Percentiles rank a stretch among this genome's conserved stretches.
phyloP scores from a whole-genome alignment of 345 rosid genomes.

The Arabis hirsuta region DNA sequence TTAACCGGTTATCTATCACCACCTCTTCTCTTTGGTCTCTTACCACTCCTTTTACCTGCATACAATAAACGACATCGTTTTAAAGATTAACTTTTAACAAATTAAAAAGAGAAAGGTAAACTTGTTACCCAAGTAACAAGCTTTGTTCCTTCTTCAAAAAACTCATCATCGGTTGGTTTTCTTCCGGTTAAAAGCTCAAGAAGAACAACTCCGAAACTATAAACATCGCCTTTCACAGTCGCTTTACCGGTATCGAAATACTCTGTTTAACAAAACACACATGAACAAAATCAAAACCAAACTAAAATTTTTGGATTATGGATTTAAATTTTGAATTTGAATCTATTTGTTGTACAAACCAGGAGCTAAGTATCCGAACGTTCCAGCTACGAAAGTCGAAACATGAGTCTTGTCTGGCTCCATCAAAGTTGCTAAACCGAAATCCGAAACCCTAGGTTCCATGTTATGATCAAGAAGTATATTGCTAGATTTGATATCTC shows the following conservation, averaged over 20 bases:
- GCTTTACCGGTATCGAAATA: constrained; percentile 87
- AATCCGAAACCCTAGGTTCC: constrained; percentile 88
- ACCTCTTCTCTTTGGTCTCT: constrained; percentile 65
- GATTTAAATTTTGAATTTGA: not conserved
- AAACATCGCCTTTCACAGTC: constrained; percentile 81
- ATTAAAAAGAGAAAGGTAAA: not conserved
- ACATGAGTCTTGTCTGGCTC: constrained; percentile 82
- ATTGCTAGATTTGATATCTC: constrained; percentile 86
- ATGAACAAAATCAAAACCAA: not conserved
- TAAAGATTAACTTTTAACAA: not conserved
- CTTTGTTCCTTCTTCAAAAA: constrained; percentile 85
- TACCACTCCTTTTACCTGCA: constrained; percentile 76
- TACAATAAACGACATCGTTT: constrained; percentile 10
- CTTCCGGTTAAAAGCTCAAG: constrained; percentile 81
- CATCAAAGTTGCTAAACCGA: constrained; percentile 85
- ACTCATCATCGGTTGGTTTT: constrained; percentile 80
- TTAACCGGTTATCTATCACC: constrained; percentile 64
- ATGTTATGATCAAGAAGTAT: constrained; percentile 78
- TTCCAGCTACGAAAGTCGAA: constrained; percentile 81
- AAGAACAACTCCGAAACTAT: constrained; percentile 83
- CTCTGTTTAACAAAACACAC: constrained; percentile 48
- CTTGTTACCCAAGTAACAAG: constrained; percentile 82
- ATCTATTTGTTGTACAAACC: constrained; percentile 45
- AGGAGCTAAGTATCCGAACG: constrained; percentile 89
- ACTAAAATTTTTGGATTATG: not conserved